Percentiles rank a stretch among this genome's conserved stretches.
These are phyloP conservation scores for Fusarium stilboides DNA, from an alignment of 2,329 filamentous ascomycete genomes.

Conservation along the genomic window DNA sequence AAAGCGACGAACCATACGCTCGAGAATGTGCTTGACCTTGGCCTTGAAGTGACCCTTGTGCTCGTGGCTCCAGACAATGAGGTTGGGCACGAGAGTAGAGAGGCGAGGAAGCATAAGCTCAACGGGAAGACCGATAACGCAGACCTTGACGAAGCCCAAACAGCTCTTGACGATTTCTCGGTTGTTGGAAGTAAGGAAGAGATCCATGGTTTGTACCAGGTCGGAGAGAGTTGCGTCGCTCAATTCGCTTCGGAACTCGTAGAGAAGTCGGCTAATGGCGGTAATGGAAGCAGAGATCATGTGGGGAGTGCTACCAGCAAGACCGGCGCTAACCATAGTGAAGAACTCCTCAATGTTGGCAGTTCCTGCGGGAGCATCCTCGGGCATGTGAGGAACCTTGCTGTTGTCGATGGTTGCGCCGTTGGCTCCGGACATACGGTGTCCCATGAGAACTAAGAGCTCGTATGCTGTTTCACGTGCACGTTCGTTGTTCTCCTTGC, in stretches of 20 bases:
- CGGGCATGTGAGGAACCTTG: conserved; percentile 89
- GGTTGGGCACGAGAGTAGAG: conserved; percentile 83
- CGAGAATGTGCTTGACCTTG: conserved; percentile 98
- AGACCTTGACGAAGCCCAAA: conserved; percentile 96
- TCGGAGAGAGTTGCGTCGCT: conserved; percentile 81
- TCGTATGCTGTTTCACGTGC: conserved; percentile 92
- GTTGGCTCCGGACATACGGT: conserved; percentile 78
- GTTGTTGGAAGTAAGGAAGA: conserved; percentile 97
- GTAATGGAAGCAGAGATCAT: conserved; percentile 99
- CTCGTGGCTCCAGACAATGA: conserved; percentile 97
- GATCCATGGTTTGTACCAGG: conserved; percentile 92
- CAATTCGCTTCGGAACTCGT: conserved; percentile 85
- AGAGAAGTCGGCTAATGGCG: conserved; percentile 91
- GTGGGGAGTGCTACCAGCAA: conserved; percentile 92
- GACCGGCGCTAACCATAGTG: conserved; percentile 97
- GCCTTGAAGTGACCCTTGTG: conserved; percentile 97
- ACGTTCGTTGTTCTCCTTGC: conserved; percentile 98
- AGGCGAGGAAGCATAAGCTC: conserved; percentile 85
- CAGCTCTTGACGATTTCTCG: conserved; percentile 96
- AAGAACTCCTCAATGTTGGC: conserved; percentile 96
- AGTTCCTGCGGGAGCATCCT: conserved; percentile 80
- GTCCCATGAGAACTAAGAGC: conserved; percentile 88
- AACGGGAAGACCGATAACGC: conserved; percentile 86
- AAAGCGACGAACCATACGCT: conserved; percentile 93
- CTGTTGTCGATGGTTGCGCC: conserved; percentile 85